Evolutionary conservation across 2,329 filamentous ascomycete species (phyloP), one percentile per base, ranked within the genome.

Genomic region (Neonectria sp.): DNA sequence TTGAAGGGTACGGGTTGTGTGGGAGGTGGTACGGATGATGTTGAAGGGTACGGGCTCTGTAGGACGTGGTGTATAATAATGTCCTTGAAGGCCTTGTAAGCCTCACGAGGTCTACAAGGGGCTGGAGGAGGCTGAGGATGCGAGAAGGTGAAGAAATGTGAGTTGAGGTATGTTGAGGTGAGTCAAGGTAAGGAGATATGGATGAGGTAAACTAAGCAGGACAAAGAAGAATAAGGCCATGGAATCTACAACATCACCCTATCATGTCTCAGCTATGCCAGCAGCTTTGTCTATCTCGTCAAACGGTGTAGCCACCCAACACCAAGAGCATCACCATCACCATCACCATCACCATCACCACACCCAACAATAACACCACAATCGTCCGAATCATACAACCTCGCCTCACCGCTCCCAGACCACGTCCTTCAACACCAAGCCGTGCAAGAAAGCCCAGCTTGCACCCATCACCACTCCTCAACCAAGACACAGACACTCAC

Each of bases 121-220:
- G 37, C 25, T 11, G 37, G 49, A 12, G 29, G 45, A 46, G 45
- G 31, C 33, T 8, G 33, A 8, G 52, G 33, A 25, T 37, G 49
- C 13, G 57, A 49, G 31, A n/a, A 25, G 27, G 31, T 31, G 33
- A 53, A 21, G 48, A 21, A 27, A 27, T 13, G 24, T 27, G 46
- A 55, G 49, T 24, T 31, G 31, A 55, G 49, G 49, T 46, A 29
- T 46, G 37, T 35, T 17, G 37, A 61, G 59, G 59, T 27, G 45
- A 48, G 25, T 48, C 24, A 7, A 25, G 24, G 45, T 48, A 25
- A 48, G 24, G 12, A 21, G 21, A 31, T 21, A 21, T 31, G 17
- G 17, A 5, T 8, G 6, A 17, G 15, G 8, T n/a, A 40, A 3
- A n/a, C n/a, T 15, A 7, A 40, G 15, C 37, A 40, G 37, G 37